Evolutionary conservation across 2,329 filamentous ascomycete species (phyloP), one percentile per base, ranked within the genome.

Genomic region (Daldinia eschscholtzii): DNA sequence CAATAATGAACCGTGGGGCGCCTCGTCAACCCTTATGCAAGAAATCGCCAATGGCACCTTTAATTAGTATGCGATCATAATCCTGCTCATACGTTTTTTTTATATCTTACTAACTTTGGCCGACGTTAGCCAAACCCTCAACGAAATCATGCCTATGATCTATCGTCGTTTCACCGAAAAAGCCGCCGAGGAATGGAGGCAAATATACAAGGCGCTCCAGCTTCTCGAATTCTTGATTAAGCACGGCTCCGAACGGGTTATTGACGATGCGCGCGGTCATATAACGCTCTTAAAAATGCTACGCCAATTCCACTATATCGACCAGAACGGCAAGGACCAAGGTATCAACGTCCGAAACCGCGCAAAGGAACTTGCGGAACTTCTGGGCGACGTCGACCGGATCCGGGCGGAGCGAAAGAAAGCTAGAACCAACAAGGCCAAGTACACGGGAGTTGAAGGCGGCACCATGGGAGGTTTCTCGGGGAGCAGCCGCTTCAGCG

Each of bases 81-180:
- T 57, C 20, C 41, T 57, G 6, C 44, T 30, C 18, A 39, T 13
- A 61, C 33, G 28, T 23, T n/a, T 7, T 41, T 44, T n/a, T 7
- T 41, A 41, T 35, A 26, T 44, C 26, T 12, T 57, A 18, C 44
- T 57, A 44, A 35, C 58, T 71, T 18, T 6, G 46, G 23, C 55
- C 15, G 46, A 64, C 48, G 18, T 35, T 78, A 98, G 95, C 80
- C 94, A 97, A 89, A 89, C 94, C 59, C 89, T 99, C 64, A 98
- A 98, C 81, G 96, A 99, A 82, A 98, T 99, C 79, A 99, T 99
- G 96, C 96, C 96, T 73, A 96, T 99, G 93, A 97, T 99, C 79
- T 99, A 99, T 85, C 96, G 97, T 78, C 93, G 96, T 72, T 99
- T 99, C 81, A 99, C 96, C 68, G 96, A 99, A 80, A 99, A 99